phyloP scores from a whole-genome alignment of 345 rosid genomes.

The Eutrema heterophyllum region DNA sequence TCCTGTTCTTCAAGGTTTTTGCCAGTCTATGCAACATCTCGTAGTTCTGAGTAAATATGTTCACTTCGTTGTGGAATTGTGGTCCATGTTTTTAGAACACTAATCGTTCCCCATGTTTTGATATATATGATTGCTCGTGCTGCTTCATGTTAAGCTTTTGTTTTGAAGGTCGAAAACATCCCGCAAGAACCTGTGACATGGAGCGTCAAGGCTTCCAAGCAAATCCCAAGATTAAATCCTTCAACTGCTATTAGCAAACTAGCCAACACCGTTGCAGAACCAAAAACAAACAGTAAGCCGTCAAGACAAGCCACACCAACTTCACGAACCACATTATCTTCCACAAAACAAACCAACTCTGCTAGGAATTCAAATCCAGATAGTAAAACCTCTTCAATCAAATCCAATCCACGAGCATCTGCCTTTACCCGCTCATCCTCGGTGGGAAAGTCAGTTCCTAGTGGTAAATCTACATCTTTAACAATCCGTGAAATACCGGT shows the following conservation, averaged over 20 bases:
- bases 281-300: slow-evolving; percentile 35
- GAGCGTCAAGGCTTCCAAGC: slow-evolving; percentile 34
- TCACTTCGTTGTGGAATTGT: background rate
- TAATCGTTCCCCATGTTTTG: background rate
- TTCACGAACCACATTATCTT: slow-evolving; percentile 44
- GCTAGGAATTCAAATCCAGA: background rate
- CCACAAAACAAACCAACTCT: slow-evolving; percentile 23
- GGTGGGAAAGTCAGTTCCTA: slow-evolving; percentile 39
- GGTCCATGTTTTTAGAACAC: background rate
- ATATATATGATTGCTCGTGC: background rate
- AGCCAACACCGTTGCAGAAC: slow-evolving; percentile 11
- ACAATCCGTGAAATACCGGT: slow-evolving; percentile 44
- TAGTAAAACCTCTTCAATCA: background rate
- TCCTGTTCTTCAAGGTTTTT: background rate
- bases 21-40: background rate
- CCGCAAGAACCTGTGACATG: slow-evolving; percentile 44
- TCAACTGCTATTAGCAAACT: slow-evolving; percentile 39
- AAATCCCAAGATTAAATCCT: slow-evolving; percentile 37
- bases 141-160: slow-evolving; percentile 19
- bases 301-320: slow-evolving; percentile 66
- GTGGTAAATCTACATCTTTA: slow-evolving; percentile 43
- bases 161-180: slow-evolving; percentile 50
- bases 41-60: background rate
- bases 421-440: slow-evolving; percentile 42
- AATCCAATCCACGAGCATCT: slow-evolving; percentile 36